Base-by-base conservation (phyloP, 805 yeast species). In the Zygotorulaspora sp. region DNA sequence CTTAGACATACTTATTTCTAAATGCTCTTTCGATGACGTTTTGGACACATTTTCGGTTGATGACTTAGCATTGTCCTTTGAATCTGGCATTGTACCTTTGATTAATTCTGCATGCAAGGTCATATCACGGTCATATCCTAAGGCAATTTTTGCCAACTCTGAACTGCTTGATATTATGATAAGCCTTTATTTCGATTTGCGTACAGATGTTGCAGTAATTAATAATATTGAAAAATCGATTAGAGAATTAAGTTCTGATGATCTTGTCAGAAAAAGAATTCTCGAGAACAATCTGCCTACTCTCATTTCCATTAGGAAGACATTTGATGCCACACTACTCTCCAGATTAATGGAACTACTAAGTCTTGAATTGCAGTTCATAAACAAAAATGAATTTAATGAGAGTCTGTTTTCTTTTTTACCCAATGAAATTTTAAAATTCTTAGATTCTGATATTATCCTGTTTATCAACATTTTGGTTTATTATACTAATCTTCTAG, bases 311-410 rank as follows among this genome's bases (percentile, higher is more conserved):
- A 33, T 51, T 2, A 56, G 49, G 35, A 24, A 39, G 11, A 32
- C 35, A 5, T 38, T 30, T 3, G 43, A 53, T 6, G 37, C 59
- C 1, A 21, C 48, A 3, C 25, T 37, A 2, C 29, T 45, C 23
- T 35, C 53, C n/a, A 49, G 65, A 42, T 30, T 58, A 17, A 35
- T 54, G 22, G 52, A 51, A 19, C 36, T 60, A 4, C 31, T 60
- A 21, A 28, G 29, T 3, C 31, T 44, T 5, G 33, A 48, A 6
- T 40, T 48, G 24, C 40, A 27, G 3, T 25, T 42, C 30, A 38
- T 50, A 7, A 34, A 32, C 1, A 36, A 35, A 21, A 35, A 32
- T 24, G 60, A 56, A 29, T 46, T 52, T 17, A 40, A 45, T 26
- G 43, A 34, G 7, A 36, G 36, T 6, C 32, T 60, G 17, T 58